Evolutionary conservation across 2,329 filamentous ascomycete genomes (phyloP).

Genomic region (Diaporthe amygdali): DNA sequence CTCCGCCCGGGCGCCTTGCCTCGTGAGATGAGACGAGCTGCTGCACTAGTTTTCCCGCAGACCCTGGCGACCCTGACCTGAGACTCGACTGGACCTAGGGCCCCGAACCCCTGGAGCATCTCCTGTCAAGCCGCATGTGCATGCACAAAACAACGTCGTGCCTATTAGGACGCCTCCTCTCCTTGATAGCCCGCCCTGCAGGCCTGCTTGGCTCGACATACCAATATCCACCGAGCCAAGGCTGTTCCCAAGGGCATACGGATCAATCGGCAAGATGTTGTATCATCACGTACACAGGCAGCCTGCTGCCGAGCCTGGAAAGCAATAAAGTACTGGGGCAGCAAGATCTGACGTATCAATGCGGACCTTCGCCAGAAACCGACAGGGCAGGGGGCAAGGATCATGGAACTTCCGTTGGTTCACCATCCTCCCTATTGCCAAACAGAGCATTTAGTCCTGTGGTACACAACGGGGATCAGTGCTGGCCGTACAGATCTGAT

Average conservation of each 20-base stretch:
- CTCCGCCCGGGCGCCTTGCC: background rate
- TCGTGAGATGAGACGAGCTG: slow-evolving; percentile 24
- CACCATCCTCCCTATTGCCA: slow-evolving; percentile 8
- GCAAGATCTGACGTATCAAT: slow-evolving; percentile 7
- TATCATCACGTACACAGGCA: background rate
- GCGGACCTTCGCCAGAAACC: background rate
- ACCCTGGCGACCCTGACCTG: slow-evolving; percentile 16
- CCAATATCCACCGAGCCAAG: background rate
- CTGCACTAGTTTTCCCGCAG: slow-evolving; percentile 19
- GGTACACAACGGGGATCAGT: background rate
- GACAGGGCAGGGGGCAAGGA: background rate
- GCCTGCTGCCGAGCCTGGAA: background rate
- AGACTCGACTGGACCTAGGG: slow-evolving; percentile 20
- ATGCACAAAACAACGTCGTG: background rate
- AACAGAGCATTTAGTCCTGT: background rate
- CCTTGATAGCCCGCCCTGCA: background rate
- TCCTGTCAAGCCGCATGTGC: slow-evolving; percentile 1
- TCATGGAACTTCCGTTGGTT: slow-evolving; percentile 14
- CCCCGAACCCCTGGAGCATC: background rate
- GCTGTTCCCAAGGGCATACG: background rate
- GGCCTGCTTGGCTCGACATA: no score
- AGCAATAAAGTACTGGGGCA: background rate
- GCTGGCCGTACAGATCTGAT: background rate
- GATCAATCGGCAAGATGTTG: background rate
- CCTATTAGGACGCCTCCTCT: background rate